Evolutionary conservation across 495 filamentous ascomycete species (phyloP).

Genomic region (Jackrogersella multiformis): DNA sequence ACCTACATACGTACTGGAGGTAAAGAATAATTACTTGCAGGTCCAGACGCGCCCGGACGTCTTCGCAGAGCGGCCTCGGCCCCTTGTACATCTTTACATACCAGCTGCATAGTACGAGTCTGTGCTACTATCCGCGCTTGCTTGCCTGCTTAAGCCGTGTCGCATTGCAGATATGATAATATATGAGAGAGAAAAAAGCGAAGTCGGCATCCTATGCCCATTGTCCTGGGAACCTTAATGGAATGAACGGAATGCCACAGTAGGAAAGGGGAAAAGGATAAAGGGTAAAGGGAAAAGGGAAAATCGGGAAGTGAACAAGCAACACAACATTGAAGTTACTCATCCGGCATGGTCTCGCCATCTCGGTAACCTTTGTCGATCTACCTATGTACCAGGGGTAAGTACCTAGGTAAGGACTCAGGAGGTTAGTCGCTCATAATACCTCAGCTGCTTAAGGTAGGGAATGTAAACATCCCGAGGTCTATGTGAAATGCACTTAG

Average conservation of each 20-base stretch:
- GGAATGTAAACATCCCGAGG: too few relatives aligned
- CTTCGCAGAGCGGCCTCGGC: slow-evolving; percentile 35
- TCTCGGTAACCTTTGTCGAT: not conserved
- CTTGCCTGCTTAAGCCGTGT: slow-evolving; percentile 6
- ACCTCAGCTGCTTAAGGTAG: too few relatives aligned
- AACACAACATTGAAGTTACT: slow-evolving; percentile 1
- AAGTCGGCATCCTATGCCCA: slow-evolving; percentile 38
- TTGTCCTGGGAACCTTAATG: slow-evolving; percentile 24
- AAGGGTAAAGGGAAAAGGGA: too few relatives aligned
- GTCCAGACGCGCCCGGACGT: slow-evolving; percentile 42
- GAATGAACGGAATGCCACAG: slow-evolving; percentile 23
- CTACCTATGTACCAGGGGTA: too few relatives aligned
- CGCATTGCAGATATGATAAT: slow-evolving; percentile 29
- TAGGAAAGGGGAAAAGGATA: too few relatives aligned
- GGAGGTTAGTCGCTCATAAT: too few relatives aligned
- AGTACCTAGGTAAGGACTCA: too few relatives aligned
- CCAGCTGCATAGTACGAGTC: not conserved
- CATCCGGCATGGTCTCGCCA: slow-evolving; percentile 23
- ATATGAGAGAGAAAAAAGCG: slow-evolving; percentile 26
- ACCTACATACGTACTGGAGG: too few relatives aligned
- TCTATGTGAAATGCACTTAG: too few relatives aligned
- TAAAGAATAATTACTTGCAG: slow-evolving; percentile 44
- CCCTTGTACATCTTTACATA: slow-evolving; percentile 12
- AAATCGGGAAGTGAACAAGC: slow-evolving; percentile 24
- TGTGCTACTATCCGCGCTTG: slow-evolving; percentile 19